Conservation (phyloP, 495 filamentous ascomycete species). For the Parmelia sp. region DNA sequence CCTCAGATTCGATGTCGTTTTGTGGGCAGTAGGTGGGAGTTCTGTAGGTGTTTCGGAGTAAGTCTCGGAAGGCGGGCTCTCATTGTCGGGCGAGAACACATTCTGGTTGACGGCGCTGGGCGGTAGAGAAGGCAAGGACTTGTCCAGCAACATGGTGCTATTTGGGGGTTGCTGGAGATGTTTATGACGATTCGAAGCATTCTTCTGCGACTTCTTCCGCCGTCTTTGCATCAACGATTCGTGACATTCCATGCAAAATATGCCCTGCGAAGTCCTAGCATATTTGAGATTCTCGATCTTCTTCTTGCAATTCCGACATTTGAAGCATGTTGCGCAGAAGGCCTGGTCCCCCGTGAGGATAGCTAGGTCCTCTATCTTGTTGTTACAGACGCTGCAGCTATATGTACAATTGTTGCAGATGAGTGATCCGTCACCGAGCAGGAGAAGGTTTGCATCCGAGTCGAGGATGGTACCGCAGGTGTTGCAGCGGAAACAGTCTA, state of each 20-base stretch:
- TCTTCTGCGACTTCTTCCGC: constrained; percentile 68
- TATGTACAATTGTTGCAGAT: constrained; percentile 99
- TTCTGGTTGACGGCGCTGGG: constrained; percentile 60
- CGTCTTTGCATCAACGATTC: constrained; percentile 96
- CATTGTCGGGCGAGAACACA: constrained; percentile 57
- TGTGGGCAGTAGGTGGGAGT: constrained; percentile 41
- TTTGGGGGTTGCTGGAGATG: constrained; percentile 27
- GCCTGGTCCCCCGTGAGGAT: constrained; percentile 98
- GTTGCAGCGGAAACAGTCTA: constrained; percentile 98
- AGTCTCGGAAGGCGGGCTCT: constrained; percentile 55
- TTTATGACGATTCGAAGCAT: constrained; percentile 49
- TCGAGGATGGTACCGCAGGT: constrained; percentile 92
- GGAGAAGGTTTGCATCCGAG: constrained; percentile 94
- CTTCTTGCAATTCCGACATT: constrained; percentile 94
- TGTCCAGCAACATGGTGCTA: constrained; percentile 71
- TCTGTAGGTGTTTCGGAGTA: constrained; percentile 67
- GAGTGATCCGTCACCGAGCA: constrained; percentile 94
- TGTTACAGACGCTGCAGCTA: constrained; percentile 92
- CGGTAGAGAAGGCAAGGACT: constrained; percentile 87
- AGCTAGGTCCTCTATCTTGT: constrained; percentile 97
- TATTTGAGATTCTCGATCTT: constrained; percentile 99
- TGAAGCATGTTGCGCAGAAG: constrained; percentile 96
- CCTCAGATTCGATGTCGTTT: constrained; percentile 26
- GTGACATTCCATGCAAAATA: constrained; percentile 99
- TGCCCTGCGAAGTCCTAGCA: constrained; percentile 94